Evolutionary conservation across 177 flowering plant genomes (phyloP), one percentile per base, ranked within the genome.

Genomic region (Telopea speciosissima): DNA sequence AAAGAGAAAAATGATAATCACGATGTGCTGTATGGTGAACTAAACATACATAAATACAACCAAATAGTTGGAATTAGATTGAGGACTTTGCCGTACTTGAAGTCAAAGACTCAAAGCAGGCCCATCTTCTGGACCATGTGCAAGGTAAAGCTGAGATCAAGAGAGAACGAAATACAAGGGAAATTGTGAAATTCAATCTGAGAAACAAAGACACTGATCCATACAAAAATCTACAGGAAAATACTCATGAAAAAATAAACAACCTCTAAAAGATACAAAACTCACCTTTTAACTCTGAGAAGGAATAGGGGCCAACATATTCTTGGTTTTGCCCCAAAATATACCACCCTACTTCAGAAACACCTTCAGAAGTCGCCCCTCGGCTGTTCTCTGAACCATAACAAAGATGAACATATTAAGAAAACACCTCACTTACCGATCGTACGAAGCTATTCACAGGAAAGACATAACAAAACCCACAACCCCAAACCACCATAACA

Each of bases 281-380:
- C 90, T 81, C 70, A 94, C 99, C 97, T 62, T 77, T 82, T 77
- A 94, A 73, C 83, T 94, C 99, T 14, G 91, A 83, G 67, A 80
- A 52, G 5, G 90, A 78, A 71, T 94, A 94, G 3, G 99, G 99
- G 44, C 99, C 99, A 68, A 90, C 68, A 59, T 78, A 77, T 66
- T 94, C 85, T 72, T 90, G 92, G 79, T 87, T 85, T 62, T 80
- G 87, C 19, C 86, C 93, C 52, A 92, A 91, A 75, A 94, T 75
- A 78, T 84, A 94, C 99, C 99, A 94, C 16, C 97, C 97, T 40
- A 76, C 80, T 81, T 87, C 95, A 36, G 72, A 11, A 66, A 8
- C 22, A 60, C 65, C 19, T 68, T 61, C 65, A 45, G 69, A 62
- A 68, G 44, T 61, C 12, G 17, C 42, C 45, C 31, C 65, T 28